Evolutionary conservation across 2,329 filamentous ascomycete genomes (phyloP), one percentile per base, ranked within the genome.

Genomic region (Penicillium verrucosum): DNA sequence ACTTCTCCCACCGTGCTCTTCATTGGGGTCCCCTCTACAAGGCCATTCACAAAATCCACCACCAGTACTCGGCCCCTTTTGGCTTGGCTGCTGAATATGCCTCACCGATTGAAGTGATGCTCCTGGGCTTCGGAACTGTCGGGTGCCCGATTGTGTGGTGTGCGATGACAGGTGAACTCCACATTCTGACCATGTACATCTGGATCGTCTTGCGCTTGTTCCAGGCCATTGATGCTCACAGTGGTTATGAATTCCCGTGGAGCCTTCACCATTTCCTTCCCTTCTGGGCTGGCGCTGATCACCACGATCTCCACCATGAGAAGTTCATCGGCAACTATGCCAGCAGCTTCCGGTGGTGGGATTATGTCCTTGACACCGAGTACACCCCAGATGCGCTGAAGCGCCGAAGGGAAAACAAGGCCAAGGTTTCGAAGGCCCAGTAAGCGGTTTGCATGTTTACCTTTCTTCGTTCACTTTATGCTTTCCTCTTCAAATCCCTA

Each of bases 281-380:
- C 36, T 92, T 99, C 85, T 99, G 94, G 94, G 93, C 93, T 54
- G 94, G 94, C 60, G 94, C 94, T 54, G 87, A 96, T 68, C 93
- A 97, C 79, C 94, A 99, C 80, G 94, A 99, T 71, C 81, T 92
- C 43, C 94, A 99, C 79, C 94, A 99, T 79, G 94, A 99, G 81
- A 91, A 92, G 74, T 99, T 99, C 79, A 92, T 99, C 62, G 94
- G 94, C 68, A 99, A 99, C 82, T 99, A 97, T 75, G 82, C 93
- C 50, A 96, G 92, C 73, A 96, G 90, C 81, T 99, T 99, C 86
- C 85, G 93, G 76, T 99, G 94, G 94, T 99, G 94, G 94, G 94
- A 99, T 80, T 96, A 89, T 75, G 75, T 87, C 67, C 83, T 97
- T 65, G 92, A 97, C 77, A 99, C 94, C 60, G 93, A 99, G 82